Evolutionary conservation across 495 filamentous ascomycete genomes (phyloP).

Genomic region (Aspergillus baeticus): DNA sequence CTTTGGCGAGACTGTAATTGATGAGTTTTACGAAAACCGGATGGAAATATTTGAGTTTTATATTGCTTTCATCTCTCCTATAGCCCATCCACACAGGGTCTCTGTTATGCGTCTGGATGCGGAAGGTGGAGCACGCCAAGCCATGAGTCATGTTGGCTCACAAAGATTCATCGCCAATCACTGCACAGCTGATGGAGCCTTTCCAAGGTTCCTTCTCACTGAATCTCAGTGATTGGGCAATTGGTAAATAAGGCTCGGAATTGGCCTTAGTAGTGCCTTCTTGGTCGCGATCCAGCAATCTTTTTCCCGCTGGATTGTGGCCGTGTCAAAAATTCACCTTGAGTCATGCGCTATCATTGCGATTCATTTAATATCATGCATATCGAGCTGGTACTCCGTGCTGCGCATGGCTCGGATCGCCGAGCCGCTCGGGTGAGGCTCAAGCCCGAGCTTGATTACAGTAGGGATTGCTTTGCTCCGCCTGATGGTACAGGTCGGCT

Average conservation of each 20-base stretch:
- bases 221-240: background rate
- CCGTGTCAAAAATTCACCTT: too few relatives aligned
- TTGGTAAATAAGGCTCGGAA: background rate
- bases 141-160: constrained; percentile 16
- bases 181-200: background rate
- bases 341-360: too few relatives aligned
- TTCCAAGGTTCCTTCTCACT: background rate
- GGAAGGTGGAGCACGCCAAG: constrained; percentile 8
- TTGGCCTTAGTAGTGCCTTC: too few relatives aligned
- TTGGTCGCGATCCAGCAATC: too few relatives aligned
- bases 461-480: too few relatives aligned
- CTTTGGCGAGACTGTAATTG: background rate
- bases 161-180: background rate
- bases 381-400: too few relatives aligned
- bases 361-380: too few relatives aligned
- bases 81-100: background rate
- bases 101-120: background rate
- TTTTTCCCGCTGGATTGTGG: too few relatives aligned
- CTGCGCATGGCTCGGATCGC: too few relatives aligned
- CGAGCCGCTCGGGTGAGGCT: too few relatives aligned
- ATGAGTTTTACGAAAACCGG: background rate
- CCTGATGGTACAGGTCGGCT: too few relatives aligned
- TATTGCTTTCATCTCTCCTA: background rate
- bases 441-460: too few relatives aligned
- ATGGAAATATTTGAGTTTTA: background rate